Evolutionary conservation across 2,329 filamentous ascomycete genomes (phyloP).

Genomic region (Akanthomyces dipterigenus): DNA sequence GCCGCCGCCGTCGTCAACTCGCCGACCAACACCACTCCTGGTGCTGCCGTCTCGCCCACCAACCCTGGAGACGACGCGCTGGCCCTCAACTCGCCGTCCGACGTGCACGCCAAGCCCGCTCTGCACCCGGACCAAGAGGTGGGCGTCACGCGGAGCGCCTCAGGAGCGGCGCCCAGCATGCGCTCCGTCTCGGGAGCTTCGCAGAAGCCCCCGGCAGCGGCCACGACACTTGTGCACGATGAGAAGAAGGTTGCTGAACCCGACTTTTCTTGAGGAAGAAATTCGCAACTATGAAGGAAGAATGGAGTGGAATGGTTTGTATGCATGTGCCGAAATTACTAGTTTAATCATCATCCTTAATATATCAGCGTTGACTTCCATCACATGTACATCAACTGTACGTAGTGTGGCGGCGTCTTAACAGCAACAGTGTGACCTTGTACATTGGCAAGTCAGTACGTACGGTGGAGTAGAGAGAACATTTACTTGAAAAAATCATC

Average conservation of each 20-base stretch:
- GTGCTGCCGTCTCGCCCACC: not conserved
- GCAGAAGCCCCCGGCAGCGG: not conserved
- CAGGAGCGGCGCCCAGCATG: slow-evolving; percentile 16
- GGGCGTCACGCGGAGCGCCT: slow-evolving; percentile 7
- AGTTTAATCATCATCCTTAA: slow-evolving; percentile 7
- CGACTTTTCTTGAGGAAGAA: not conserved
- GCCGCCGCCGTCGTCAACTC: slow-evolving; percentile 12
- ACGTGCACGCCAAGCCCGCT: not conserved
- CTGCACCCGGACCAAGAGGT: slow-evolving; percentile 5
- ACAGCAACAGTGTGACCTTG: too few relatives aligned
- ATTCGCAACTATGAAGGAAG: not conserved
- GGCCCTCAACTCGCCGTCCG: slow-evolving; percentile 2
- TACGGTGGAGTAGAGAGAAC: too few relatives aligned
- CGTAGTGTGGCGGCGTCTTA: too few relatives aligned
- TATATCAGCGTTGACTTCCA: not conserved
- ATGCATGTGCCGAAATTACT: not conserved
- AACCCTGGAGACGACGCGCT: slow-evolving; percentile 1
- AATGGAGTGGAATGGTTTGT: not conserved
- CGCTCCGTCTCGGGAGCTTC: slow-evolving; percentile 22
- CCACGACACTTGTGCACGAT: not conserved
- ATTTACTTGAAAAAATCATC: too few relatives aligned
- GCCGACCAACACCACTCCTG: not conserved
- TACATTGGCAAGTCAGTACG: too few relatives aligned
- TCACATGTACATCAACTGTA: not conserved
- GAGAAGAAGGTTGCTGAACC: slow-evolving; percentile 6